Evolutionary conservation across 2,329 filamentous ascomycete genomes (phyloP).

Genomic region (Chrysosphaeria jannelii): DNA sequence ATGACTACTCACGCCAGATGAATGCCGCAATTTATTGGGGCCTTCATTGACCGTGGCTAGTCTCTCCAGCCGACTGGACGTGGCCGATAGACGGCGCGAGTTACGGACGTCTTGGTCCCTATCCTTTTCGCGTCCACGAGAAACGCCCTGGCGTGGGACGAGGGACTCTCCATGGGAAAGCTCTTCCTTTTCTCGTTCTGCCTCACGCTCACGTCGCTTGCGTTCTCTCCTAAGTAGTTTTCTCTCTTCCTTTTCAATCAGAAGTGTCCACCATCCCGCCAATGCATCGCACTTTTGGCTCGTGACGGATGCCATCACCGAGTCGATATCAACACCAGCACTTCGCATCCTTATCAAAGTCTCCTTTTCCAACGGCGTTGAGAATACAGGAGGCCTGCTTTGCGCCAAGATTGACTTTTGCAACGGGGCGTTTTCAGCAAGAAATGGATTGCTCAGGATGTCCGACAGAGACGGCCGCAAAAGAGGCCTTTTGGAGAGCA

Average conservation of each 20-base stretch:
- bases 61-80: conserved; percentile 61
- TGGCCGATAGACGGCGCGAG: conserved; percentile 56
- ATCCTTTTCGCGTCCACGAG: too few relatives aligned
- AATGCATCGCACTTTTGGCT: conserved; percentile 70
- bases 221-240: conserved; percentile 56
- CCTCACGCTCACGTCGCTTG: conserved; percentile 59
- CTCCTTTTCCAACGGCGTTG: conserved; percentile 65
- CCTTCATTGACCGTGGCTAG: conserved; percentile 28
- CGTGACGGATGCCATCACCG: conserved; percentile 78
- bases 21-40: too few relatives aligned
- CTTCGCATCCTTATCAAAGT: conserved; percentile 77
- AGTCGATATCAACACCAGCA: conserved; percentile 78
- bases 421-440: conserved; percentile 58
- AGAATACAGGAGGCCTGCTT: conserved; percentile 53
- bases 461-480: conserved; percentile 57
- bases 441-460: conserved; percentile 64
- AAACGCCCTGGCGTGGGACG: too few relatives aligned
- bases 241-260: conserved; percentile 80
- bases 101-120: too few relatives aligned
- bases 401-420: conserved; percentile 75
- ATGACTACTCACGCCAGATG: too few relatives aligned
- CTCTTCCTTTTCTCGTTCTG: too few relatives aligned
- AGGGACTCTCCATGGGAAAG: too few relatives aligned
- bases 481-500: conserved; percentile 79
- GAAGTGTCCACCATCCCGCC: conserved; percentile 82